phyloP scores from a whole-genome alignment of 1,284 basidiomycete genomes.

The Rugosomyces carneus region DNA sequence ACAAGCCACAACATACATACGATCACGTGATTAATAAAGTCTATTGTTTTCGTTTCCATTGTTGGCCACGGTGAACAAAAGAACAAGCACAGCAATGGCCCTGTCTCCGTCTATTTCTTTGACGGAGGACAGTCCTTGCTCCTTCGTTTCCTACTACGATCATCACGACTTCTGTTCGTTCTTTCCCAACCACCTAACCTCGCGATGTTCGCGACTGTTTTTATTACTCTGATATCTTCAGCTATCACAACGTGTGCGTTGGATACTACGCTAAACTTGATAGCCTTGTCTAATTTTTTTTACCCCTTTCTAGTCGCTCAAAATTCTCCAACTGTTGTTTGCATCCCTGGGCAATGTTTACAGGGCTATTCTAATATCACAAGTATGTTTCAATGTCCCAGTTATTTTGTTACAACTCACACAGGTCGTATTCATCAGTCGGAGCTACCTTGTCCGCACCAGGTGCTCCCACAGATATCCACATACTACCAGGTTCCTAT shows the following conservation, averaged over 20 bases:
- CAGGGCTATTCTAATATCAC: constrained; percentile 67
- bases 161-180: constrained; percentile 14
- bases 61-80: neutral
- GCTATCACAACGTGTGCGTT: constrained; percentile 16
- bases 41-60: neutral
- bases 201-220: constrained; percentile 21
- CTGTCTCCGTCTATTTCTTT: neutral
- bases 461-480: constrained; percentile 45
- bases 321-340: constrained; percentile 54
- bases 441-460: constrained; percentile 57
- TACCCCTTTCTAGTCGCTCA: constrained; percentile 40
- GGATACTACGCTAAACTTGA: neutral
- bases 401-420: too few species aligned
- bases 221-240: constrained; percentile 16
- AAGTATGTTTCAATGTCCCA: constrained; percentile 39
- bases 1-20: neutral
- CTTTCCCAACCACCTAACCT: constrained; percentile 6
- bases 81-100: neutral
- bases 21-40: neutral
- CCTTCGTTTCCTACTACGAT: constrained; percentile 16
- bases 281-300: neutral
- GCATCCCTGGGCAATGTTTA: constrained; percentile 77
- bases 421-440: constrained; percentile 34
- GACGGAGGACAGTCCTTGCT: neutral
- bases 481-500: constrained; percentile 70